Conservation (phyloP, 2,329 filamentous ascomycete species). For the Cercospora zeina region DNA sequence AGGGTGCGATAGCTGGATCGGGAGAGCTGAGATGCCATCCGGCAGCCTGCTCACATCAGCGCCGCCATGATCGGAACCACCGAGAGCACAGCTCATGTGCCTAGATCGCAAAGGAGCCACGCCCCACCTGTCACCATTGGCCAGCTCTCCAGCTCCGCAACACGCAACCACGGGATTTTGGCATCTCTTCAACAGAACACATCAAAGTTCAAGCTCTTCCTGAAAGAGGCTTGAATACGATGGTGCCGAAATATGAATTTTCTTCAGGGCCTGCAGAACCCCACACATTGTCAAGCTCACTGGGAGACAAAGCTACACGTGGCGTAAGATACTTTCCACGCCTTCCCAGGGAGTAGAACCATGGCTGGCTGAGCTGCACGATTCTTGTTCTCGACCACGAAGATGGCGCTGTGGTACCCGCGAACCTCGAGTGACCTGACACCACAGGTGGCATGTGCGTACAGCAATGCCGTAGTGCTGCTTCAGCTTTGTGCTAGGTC, state of each 20-base stretch:
- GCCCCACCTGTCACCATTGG: neutral
- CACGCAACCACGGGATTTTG: neutral
- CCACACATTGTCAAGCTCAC: neutral
- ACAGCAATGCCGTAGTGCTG: neutral
- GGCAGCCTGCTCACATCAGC: neutral
- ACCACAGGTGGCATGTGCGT: neutral
- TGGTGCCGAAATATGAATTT: neutral
- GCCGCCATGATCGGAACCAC: neutral
- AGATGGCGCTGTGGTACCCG: neutral
- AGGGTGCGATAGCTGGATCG: neutral
- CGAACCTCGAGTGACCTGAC: neutral
- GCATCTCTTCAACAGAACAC: neutral
- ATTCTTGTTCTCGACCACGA: neutral
- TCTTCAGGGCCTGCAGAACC: neutral
- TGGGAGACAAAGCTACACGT: neutral
- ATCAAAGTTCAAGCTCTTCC: too few species aligned
- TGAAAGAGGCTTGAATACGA: too few species aligned
- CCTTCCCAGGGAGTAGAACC: neutral
- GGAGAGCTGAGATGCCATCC: neutral
- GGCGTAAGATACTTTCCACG: neutral
- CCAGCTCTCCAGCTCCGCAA: neutral
- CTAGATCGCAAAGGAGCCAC: neutral
- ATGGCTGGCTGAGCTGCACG: constrained; percentile 1
- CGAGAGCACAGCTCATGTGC: neutral
- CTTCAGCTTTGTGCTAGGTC: neutral